A percentile compares a stretch with the other conserved stretches of the same genome.
These are phyloP conservation scores for Fraxinus albicans DNA, from an alignment of 305 asterid genomes.

Conservation along the genomic window DNA sequence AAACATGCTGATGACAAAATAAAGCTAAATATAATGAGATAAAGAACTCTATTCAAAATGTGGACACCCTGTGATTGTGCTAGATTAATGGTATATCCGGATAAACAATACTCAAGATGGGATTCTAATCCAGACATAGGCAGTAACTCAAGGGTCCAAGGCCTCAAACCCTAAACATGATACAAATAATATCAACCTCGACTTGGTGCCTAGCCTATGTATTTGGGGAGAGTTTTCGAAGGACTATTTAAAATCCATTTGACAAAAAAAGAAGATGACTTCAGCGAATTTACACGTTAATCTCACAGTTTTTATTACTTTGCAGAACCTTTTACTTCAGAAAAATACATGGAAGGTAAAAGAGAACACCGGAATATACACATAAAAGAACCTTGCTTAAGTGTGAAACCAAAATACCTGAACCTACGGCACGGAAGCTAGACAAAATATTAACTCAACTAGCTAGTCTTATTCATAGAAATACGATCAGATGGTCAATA, in stretches of 20 bases:
- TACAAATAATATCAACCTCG: not conserved
- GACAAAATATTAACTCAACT: not conserved
- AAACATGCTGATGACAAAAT: not conserved
- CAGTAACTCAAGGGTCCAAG: not conserved
- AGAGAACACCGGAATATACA: not conserved
- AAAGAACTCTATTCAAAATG: not conserved
- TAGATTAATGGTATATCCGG: not conserved
- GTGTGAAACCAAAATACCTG: not conserved
- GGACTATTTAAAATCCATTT: not conserved
- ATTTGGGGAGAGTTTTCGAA: not conserved
- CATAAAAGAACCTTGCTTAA: not conserved
- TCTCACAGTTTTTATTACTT: not conserved
- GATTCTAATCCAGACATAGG: not conserved
- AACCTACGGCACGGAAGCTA: not conserved
- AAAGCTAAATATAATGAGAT: not conserved
- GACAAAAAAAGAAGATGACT: not conserved
- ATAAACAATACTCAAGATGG: not conserved
- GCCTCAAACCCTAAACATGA: not conserved
- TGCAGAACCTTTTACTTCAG: not conserved
- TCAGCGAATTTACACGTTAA: not conserved
- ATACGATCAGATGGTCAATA: not conserved
- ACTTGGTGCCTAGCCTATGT: not conserved
- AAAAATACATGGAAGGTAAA: not conserved
- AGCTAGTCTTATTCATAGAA: not conserved
- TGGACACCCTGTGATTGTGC: not conserved